phyloP scores from a whole-genome alignment of 2,329 filamentous ascomycete genomes.

The Penicillium sp. region DNA sequence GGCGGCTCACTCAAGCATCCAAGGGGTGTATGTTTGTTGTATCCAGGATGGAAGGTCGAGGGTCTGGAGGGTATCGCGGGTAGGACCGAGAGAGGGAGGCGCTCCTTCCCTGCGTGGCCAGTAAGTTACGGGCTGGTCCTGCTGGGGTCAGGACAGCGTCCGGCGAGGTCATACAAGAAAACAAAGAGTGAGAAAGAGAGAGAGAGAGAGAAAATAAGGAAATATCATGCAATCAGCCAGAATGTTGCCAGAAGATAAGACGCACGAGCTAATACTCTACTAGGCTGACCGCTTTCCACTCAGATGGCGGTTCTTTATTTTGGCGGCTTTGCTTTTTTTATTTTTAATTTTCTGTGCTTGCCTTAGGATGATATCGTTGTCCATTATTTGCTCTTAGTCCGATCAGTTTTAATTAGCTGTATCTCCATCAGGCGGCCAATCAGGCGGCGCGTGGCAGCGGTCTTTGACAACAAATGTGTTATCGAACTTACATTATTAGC shows the following conservation, averaged over 20 bases:
- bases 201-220: conserved; percentile 7
- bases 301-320: conserved; percentile 7
- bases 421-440: background rate
- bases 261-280: background rate
- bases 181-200: background rate
- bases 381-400: background rate
- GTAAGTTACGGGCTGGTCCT: too few species aligned
- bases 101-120: background rate
- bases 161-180: background rate
- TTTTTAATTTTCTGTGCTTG: too few species aligned
- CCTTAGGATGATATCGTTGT: background rate
- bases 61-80: background rate
- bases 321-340: background rate
- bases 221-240: conserved; percentile 1
- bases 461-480: conserved; percentile 1
- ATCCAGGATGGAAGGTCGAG: background rate
- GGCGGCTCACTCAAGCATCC: background rate
- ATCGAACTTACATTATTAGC: conserved; percentile 1
- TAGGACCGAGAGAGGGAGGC: background rate
- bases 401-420: background rate
- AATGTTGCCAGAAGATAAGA: conserved; percentile 10
- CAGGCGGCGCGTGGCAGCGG: background rate
- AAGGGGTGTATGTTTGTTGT: conserved; percentile 8
- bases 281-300: conserved; percentile 14
- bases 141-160: background rate